Base-by-base conservation (phyloP, 805 yeast genomes). In the Candida parachauliodes region DNA sequence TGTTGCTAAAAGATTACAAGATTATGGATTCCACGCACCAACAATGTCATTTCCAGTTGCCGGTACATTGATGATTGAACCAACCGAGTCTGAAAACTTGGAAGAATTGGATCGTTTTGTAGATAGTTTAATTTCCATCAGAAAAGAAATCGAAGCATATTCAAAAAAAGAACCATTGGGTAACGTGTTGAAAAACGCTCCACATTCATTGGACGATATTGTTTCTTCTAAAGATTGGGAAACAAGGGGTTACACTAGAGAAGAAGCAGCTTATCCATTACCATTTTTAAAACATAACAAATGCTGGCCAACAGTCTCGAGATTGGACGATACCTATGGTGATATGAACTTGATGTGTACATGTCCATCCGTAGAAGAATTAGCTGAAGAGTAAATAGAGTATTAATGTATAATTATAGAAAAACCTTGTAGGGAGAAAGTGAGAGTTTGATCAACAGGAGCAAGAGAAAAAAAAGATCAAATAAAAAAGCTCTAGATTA, bases 41-140 rank as follows among this genome's bases (percentile, higher is more conserved):
- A 93, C 98, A 18, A 81, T 93, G 86, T 93, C 98, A 2, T 93
- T 93, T 86, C 98, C 98, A 8, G 95, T 93, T 36, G 91, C 97
- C 4, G 95, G 95, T 45, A 93, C 98, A 2, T 74, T 93, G 51
- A 93, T 93, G 98, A 79, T 93, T 46, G 98, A 93, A 68, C 98
- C 98, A 42, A 93, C 98, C 3, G 98, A 93, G 66, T 82, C 93
- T 14, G 98, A 93, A 66, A 79, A 88, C 55, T 65, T 83, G 53
- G 85, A 73, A 39, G 98, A 93, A 65, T 71, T 93, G 44, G 91
- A 93, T 62, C 76, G 97, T 54, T 91, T 93, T 63, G 81, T 88
- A 39, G 88, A 88, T 46, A 77, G 98, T 1, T 74, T 93, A 72
- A 78, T 93, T 43, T 61, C 87, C 3, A 93, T 93, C 44, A 80